A percentile compares a stretch with the other conserved stretches of the same genome.
phyloP scores from a whole-genome alignment of 768 basidiomycete genomes.

The Strobilomyces confusus region DNA sequence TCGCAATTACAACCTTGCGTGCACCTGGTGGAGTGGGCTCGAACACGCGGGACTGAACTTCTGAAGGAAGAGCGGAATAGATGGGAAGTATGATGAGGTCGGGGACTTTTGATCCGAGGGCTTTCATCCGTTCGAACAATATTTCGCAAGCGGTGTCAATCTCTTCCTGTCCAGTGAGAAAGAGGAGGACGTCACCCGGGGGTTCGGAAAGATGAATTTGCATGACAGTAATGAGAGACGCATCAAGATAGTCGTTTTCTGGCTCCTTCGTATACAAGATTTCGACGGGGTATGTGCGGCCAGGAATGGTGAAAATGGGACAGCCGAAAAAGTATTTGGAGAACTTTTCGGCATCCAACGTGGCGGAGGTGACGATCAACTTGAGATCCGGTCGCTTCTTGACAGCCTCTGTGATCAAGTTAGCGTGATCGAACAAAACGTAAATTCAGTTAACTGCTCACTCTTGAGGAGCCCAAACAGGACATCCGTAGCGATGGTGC shows the following conservation, averaged over 20 bases:
- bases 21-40: conserved; percentile 97
- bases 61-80: conserved; percentile 96
- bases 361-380: conserved; percentile 97
- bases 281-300: conserved; percentile 98
- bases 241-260: conserved; percentile 95
- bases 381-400: conserved; percentile 94
- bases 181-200: conserved; percentile 92
- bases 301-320: conserved; percentile 99
- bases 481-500: conserved; percentile 98
- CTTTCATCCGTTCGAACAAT: conserved; percentile 97
- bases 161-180: conserved; percentile 98
- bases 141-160: conserved; percentile 98
- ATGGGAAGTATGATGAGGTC: conserved; percentile 96
- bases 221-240: conserved; percentile 97
- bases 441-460: conserved; percentile 18
- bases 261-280: conserved; percentile 99
- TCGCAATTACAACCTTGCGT: conserved; percentile 99
- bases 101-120: conserved; percentile 96
- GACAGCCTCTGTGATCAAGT: conserved; percentile 68
- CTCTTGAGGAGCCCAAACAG: conserved; percentile 89
- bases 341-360: conserved; percentile 99
- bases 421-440: conserved; percentile 12
- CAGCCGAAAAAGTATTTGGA: conserved; percentile 99
- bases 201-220: conserved; percentile 99
- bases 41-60: conserved; percentile 97